Base-by-base conservation (phyloP, 139 green algal genomes). In the Tetraselmis chui region DNA sequence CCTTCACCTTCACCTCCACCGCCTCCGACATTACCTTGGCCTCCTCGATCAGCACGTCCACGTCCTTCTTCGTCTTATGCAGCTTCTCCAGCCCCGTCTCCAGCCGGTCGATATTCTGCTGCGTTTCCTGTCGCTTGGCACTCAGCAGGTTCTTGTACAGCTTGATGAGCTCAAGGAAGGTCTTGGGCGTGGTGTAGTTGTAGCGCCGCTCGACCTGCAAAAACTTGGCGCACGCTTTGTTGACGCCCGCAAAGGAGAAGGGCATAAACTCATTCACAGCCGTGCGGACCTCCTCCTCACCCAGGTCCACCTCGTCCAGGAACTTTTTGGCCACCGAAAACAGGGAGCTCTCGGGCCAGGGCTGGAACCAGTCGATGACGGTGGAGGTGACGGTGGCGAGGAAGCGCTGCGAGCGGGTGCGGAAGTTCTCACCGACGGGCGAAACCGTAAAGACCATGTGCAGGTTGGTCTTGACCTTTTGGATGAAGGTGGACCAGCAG, bases 141-240 rank as follows among this genome's bases (percentile, higher is more conserved):
- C 85, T 76, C 28, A 96, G 92, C 83, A 95, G 83, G 76, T 84
- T 93, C 88, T 95, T 95, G 91, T 96, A 97, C 29, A 97, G 91
- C 90, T 95, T 94, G 88, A 96, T 96, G 28, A 96, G 87, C 91
- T 96, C 93, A 59, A 97, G 80, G 89, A 96, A 96, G 0, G 93
- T 95, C 91, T 97, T 97, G 76, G 94, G 94, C 0, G 94, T 97
- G 32, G 93, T 95, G 91, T 97, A 96, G 76, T 93, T 93, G 85
- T 93, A 92, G 75, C 93, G 89, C 67, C 90, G 90, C 89, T 97
- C 93, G 0, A 81, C 78, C 59, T 92, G 88, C 78, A 90, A 89
- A 84, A 93, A 94, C 75, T 88, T 84, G 31, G 88, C 89, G 23
- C 84, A 90, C 2, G 91, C 84, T 80, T 91, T 91, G 81, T 94